These are phyloP conservation scores for Clonostachys rosea DNA, from an alignment of 2,329 filamentous ascomycete genomes.

Conservation along the genomic window DNA sequence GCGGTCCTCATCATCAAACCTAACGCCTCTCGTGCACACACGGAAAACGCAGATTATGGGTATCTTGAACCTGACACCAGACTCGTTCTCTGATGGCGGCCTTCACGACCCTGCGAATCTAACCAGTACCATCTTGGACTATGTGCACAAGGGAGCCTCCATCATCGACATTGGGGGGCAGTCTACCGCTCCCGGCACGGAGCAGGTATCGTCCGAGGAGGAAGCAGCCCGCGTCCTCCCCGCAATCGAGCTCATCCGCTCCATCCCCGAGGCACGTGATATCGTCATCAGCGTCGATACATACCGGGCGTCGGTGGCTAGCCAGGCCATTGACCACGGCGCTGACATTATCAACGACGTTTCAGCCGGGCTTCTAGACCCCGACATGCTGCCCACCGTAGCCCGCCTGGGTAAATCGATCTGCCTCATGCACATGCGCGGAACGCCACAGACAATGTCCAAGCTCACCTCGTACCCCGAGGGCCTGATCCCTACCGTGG, in stretches of 20 bases:
- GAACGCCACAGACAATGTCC: constrained; percentile 79
- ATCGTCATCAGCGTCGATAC: constrained; percentile 88
- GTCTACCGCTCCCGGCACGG: constrained; percentile 76
- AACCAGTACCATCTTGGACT: constrained; percentile 49
- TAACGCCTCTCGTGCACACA: constrained; percentile 53
- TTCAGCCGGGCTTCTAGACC: constrained; percentile 75
- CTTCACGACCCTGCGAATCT: constrained; percentile 52
- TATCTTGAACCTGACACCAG: constrained; percentile 90
- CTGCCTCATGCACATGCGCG: constrained; percentile 89
- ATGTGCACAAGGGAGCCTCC: constrained; percentile 67
- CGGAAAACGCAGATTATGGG: constrained; percentile 81
- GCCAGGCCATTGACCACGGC: constrained; percentile 69
- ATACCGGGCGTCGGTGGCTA: constrained; percentile 80
- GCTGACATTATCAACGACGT: constrained; percentile 96
- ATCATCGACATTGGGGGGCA: constrained; percentile 93
- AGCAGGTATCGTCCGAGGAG: constrained; percentile 64
- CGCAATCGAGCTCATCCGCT: constrained; percentile 69
- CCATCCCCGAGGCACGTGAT: constrained; percentile 53
- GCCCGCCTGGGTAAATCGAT: constrained; percentile 76
- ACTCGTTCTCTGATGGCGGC: constrained; percentile 95
- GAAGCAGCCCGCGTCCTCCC: constrained; percentile 77
- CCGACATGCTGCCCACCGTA: constrained; percentile 76
- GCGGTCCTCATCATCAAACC: constrained; percentile 34
- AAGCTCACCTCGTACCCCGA: constrained; percentile 62
- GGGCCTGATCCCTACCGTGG: constrained; percentile 62